phyloP scores from a whole-genome alignment of 2,329 filamentous ascomycete species.

The Cordyceps cicadae region DNA sequence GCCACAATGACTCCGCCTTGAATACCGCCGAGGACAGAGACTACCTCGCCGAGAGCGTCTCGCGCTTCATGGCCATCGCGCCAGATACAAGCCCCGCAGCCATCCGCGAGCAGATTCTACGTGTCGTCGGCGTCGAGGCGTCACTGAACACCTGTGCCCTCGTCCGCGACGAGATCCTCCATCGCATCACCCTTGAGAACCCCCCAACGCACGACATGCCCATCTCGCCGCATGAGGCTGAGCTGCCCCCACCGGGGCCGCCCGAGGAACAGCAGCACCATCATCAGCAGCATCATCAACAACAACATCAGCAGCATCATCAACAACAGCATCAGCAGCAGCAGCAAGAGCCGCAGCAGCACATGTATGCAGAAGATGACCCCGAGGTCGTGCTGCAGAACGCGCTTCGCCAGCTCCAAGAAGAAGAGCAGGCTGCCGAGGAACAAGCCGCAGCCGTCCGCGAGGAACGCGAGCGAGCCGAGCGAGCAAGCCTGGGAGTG shows the following conservation, averaged over 20 bases:
- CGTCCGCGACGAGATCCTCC: conserved; percentile 50
- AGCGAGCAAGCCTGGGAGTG: conserved; percentile 27
- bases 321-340: not conserved
- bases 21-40: conserved; percentile 48
- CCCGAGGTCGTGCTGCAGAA: conserved; percentile 52
- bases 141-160: conserved; percentile 46
- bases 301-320: too few relatives aligned
- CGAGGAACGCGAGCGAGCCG: conserved; percentile 43
- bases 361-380: conserved; percentile 43
- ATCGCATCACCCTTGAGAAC: conserved; percentile 20
- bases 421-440: conserved; percentile 51
- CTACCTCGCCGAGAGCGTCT: conserved; percentile 53
- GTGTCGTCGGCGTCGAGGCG: conserved; percentile 47
- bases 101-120: conserved; percentile 49
- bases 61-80: conserved; percentile 49
- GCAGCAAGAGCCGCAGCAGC: conserved; percentile 22
- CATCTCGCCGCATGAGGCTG: conserved; percentile 5
- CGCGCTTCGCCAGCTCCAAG: conserved; percentile 49
- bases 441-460: conserved; percentile 47
- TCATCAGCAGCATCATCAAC: not conserved
- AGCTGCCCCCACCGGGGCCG: conserved; percentile 13
- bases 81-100: conserved; percentile 51
- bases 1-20: conserved; percentile 37
- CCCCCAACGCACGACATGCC: not conserved
- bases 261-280: conserved; percentile 14